Conservation (phyloP, 1,284 basidiomycete genomes). For the Malassezia pachydermatis region DNA sequence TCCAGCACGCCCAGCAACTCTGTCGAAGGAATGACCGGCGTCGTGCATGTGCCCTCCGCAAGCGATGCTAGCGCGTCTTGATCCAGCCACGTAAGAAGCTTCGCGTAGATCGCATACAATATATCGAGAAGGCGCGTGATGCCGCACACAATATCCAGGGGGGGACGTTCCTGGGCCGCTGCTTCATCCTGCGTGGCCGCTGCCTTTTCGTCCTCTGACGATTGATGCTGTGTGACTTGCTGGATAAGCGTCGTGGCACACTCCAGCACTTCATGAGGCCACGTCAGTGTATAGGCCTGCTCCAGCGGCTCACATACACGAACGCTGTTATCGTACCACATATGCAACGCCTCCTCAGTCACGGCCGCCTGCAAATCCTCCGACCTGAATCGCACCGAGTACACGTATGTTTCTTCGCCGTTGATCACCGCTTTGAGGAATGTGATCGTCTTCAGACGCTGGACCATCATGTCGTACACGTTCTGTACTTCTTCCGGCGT, state of each 20-base stretch:
- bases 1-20: not conserved
- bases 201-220: not conserved
- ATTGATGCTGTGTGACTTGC: not conserved
- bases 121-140: constrained; percentile 4
- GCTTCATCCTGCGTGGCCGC: not conserved
- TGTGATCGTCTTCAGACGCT: constrained; percentile 4
- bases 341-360: not conserved
- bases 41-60: not conserved
- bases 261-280: constrained; percentile 5
- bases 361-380: constrained; percentile 4
- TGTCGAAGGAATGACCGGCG: constrained; percentile 1
- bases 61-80: not conserved
- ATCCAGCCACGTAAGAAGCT: constrained; percentile 13
- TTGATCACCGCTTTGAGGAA: constrained; percentile 6
- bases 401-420: constrained; percentile 12
- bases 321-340: constrained; percentile 3
- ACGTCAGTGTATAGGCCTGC: not conserved
- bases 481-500: not conserved
- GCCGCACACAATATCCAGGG: not conserved
- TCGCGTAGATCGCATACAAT: constrained; percentile 11
- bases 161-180: not conserved
- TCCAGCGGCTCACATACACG: constrained; percentile 1
- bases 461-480: not conserved
- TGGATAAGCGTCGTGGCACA: not conserved
- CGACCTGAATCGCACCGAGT: constrained; percentile 2